Conservation (phyloP, 768 basidiomycete genomes). For the Pholiota conissans region DNA sequence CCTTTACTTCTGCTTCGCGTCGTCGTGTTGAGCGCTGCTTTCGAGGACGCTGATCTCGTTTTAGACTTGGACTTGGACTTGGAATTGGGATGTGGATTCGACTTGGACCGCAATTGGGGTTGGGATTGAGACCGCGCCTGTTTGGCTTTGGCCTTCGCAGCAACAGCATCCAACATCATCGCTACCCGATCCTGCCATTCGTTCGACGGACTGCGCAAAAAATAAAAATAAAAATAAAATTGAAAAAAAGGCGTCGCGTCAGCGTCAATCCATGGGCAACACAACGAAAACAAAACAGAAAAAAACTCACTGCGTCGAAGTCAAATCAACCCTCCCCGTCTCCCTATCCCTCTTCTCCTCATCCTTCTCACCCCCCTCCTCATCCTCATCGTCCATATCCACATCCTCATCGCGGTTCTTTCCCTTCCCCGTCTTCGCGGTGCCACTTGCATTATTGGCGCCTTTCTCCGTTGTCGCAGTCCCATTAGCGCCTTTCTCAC, state of each 20-base stretch:
- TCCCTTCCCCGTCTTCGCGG: background rate
- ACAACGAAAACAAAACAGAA: background rate
- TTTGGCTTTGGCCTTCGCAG: too few relatives aligned
- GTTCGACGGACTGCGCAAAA: slow-evolving; percentile 63
- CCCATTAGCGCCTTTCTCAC: background rate
- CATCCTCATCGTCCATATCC: background rate
- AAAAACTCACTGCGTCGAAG: slow-evolving; percentile 47
- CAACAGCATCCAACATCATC: slow-evolving; percentile 34
- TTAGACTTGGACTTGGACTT: too few relatives aligned
- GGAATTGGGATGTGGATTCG: too few relatives aligned
- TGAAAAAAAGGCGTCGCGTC: too few relatives aligned
- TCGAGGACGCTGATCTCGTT: too few relatives aligned
- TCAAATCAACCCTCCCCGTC: slow-evolving; percentile 39
- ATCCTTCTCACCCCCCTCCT: background rate
- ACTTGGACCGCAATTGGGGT: too few relatives aligned
- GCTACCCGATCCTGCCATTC: slow-evolving; percentile 82
- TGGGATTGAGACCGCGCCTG: too few relatives aligned
- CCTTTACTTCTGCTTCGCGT: too few relatives aligned
- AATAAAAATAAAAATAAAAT: too few relatives aligned
- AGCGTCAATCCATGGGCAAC: background rate
- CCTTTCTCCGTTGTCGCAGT: background rate
- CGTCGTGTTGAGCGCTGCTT: too few relatives aligned
- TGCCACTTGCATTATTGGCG: background rate
- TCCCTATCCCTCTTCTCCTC: too few relatives aligned
- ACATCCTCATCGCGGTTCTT: background rate